Base-by-base conservation (phyloP, 169 alveolate species). In the Babesia sp. region DNA sequence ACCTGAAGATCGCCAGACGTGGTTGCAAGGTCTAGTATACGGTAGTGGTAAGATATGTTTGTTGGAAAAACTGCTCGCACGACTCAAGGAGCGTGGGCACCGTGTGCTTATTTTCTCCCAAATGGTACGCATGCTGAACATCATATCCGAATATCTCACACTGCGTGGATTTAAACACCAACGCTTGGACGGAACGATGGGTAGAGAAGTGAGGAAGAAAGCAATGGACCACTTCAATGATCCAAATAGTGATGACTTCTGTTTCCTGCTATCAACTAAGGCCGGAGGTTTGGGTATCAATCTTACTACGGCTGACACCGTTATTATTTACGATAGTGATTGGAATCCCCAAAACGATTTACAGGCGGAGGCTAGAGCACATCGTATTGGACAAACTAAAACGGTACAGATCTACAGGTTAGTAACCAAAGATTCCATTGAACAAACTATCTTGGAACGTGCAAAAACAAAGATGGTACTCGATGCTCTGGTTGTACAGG, bases 311-410 rank as follows among this genome's bases (percentile, higher is more conserved):
- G 99, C 98, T 3, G 98, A 96, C 81, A 95, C 98, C 20, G 99
- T 96, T 29, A 93, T 96, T 46, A 91, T 96, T 24, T 96, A 94
- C 83, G 99, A 95, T 78, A 89, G 98, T 28, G 99, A 98, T 90
- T 98, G 99, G 99, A 98, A 98, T 74, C 99, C 99, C 14, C 97
- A 98, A 83, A 96, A 97, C 71, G 99, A 98, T 77, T 86, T 98
- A 69, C 97, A 98, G 72, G 99, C 99, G 16, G 98, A 97, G 92
- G 99, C 98, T 29, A 93, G 99, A 58, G 99, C 99, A 29, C 99
- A 98, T 83, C 91, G 99, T 58, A 97, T 97, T 42, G 99, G 99
- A 14, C 98, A 97, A 82, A 96, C 96, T 31, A 97, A 95, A 79
- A 93, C 94, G 34, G 99, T 97, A 20, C 96, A 93, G 61, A 97